Evolutionary conservation across 1,284 basidiomycete species (phyloP).

Genomic region (Tremellales sp.): DNA sequence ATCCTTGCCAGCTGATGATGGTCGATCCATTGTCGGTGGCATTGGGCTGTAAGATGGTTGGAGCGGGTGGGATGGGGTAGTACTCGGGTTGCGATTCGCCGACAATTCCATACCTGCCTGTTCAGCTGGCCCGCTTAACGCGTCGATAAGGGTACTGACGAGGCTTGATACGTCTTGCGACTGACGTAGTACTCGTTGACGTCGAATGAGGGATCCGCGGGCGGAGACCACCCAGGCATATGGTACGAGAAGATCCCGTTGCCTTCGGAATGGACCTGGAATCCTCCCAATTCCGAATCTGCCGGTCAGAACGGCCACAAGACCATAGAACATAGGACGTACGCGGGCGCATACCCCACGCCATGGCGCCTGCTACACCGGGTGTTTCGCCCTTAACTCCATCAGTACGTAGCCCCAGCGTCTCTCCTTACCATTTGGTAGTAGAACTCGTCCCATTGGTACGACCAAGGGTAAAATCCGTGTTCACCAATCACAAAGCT

Average conservation of each 20-base stretch:
- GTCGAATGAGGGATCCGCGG: constrained; percentile 20
- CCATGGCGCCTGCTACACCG: constrained; percentile 16
- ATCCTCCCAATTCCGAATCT: constrained; percentile 21
- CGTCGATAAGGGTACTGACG: constrained; percentile 21
- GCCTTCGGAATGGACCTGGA: constrained; percentile 38
- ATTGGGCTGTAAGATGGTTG: not conserved
- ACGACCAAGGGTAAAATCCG: constrained; percentile 28
- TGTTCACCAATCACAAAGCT: constrained; percentile 38
- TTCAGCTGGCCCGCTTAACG: too few species aligned
- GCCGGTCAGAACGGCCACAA: too few species aligned
- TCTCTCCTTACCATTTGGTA: constrained; percentile 10
- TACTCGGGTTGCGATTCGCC: not conserved
- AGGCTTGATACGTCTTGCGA: constrained; percentile 15
- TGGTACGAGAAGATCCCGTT: constrained; percentile 33
- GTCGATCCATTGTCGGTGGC: not conserved
- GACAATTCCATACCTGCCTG: not conserved
- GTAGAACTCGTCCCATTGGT: constrained; percentile 2
- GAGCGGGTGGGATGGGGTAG: not conserved
- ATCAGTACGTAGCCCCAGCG: not conserved
- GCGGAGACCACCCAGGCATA: constrained; percentile 24
- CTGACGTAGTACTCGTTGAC: constrained; percentile 20
- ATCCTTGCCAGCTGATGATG: not conserved
- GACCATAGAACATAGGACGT: too few species aligned
- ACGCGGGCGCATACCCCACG: constrained; percentile 36
- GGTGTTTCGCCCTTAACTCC: not conserved